Evolutionary conservation across 208 protist species (phyloP), one percentile per base, ranked within the genome.

Genomic region (Leishmania aethiopica): DNA sequence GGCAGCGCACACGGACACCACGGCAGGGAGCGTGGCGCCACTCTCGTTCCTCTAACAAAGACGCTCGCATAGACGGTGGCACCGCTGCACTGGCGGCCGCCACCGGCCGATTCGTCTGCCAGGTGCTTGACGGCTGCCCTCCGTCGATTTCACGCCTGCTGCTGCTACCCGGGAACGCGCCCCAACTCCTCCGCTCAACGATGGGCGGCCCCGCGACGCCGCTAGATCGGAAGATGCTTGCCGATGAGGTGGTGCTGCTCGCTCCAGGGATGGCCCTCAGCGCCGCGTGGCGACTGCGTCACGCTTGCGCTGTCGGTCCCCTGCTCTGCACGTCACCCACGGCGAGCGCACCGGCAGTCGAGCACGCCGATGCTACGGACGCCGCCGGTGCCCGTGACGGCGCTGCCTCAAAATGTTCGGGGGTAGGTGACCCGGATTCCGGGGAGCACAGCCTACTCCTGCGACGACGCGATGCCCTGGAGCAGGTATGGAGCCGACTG

Each of bases 41-140:
- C 51, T 66, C 74, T 25, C 35, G 17, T 3, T 45, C 32, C 3
- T 60, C n/a, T 40, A 8, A 78, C n/a, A 42, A 66, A 51, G 45
- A 45, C 22, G 28, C 25, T 53, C 28, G 45, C 37, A 25, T 35
- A 15, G n/a, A 59, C 15, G 19, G 49, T 6, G 17, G 4, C 19
- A 19, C 74, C 55, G 19, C 32, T 22, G 32, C 74, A 45, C 28
- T 71, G 32, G 10, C 51, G 22, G 40, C 55, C 37, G n/a, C 7
- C 62, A 79, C 62, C 62, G 49, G 19, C 11, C 32, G 59, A 47
- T 81, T 81, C 25, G 77, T 71, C 35, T 55, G 64, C 47, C 40
- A 37, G 19, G 67, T 84, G 53, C 76, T 84, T 19, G 70, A 84
- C 49, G 53, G 47, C 19, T 78, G 81, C 76, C 62, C 75, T 11